These are phyloP conservation scores for Dimocarpus longan DNA, from an alignment of 345 rosid genomes.

Conservation along the genomic window DNA sequence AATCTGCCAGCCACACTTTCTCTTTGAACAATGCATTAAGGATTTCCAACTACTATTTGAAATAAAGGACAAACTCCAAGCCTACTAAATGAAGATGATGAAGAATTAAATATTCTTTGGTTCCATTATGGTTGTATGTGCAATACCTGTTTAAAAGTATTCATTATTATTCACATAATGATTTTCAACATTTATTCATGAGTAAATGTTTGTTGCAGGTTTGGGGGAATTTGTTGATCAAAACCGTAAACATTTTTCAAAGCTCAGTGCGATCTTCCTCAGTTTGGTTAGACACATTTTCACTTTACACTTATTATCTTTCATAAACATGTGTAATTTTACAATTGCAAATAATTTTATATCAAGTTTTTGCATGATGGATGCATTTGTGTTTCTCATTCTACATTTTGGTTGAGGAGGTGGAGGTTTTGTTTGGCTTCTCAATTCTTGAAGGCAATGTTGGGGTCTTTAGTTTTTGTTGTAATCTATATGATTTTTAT, in stretches of 20 bases:
- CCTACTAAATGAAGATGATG: background rate
- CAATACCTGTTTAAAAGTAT: background rate
- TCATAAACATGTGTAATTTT: background rate
- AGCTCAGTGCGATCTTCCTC: constrained; percentile 66
- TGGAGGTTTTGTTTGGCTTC: background rate
- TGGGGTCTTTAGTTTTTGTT: background rate
- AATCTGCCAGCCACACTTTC: background rate
- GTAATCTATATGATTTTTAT: background rate
- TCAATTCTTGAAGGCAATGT: background rate
- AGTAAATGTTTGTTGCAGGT: constrained; percentile 48
- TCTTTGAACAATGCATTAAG: background rate
- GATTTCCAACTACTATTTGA: background rate
- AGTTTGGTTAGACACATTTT: constrained; percentile 56
- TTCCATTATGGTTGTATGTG: background rate
- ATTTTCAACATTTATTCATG: background rate
- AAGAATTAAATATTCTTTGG: background rate
- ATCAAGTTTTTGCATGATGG: background rate
- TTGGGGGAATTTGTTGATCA: constrained; percentile 66
- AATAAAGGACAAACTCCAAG: background rate
- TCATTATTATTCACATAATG: background rate
- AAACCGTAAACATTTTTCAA: constrained; percentile 67
- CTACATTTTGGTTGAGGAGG: background rate
- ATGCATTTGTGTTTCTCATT: background rate
- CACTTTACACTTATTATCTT: constrained; percentile 10
- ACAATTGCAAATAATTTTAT: background rate